Evolutionary conservation across 2,329 filamentous ascomycete genomes (phyloP), one percentile per base, ranked within the genome.

Genomic region (Grosmannia serpens): DNA sequence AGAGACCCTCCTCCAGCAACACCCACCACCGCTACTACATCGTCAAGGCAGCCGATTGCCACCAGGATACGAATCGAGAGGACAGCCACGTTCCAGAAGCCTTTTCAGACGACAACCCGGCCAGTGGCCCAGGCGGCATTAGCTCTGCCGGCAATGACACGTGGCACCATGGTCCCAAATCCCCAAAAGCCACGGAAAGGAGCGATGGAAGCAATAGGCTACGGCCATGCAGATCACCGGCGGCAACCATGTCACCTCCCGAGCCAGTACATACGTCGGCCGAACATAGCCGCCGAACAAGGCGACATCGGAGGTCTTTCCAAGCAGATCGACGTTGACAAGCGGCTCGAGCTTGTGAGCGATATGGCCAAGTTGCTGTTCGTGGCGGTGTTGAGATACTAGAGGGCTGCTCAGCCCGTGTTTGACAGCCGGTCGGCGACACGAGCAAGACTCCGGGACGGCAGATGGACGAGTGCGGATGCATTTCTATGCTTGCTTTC

Each of bases 381-480:
- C 41, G n/a, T 31, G 22, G 24, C 50, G 2, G 24, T 63, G 46
- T 27, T 49, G 27, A 61, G 54, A 31, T 76, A 74, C 64, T 74
- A 67, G 71, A 59, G 58, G 47, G 60, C 70, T 15, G 68, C 76
- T 20, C 64, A 64, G 54, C 74, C 74, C 2, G 71, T 75, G 15
- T 73, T 77, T 59, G 65, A 74, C 63, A 61, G 63, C 9, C 62
- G 67, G 2, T 76, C 74, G 31, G 64, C 68, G 35, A 66, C 71
- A 57, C 71, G 73, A 31, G 57, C 55, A 44, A 59, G 68, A 55
- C 63, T 69, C 17, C 61, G 64, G 29, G 57, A 51, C 27, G 63
- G 65, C 5, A 53, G 57, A 44, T 61, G 67, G 41, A 69, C 66
- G 2, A 63, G 63, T 57, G 55, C 63, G 1, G 70, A 72, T 60